Percentiles rank a stretch among this genome's conserved stretches.
phyloP scores from a whole-genome alignment of 1,284 basidiomycete genomes.

The Leccinum pachyderme region DNA sequence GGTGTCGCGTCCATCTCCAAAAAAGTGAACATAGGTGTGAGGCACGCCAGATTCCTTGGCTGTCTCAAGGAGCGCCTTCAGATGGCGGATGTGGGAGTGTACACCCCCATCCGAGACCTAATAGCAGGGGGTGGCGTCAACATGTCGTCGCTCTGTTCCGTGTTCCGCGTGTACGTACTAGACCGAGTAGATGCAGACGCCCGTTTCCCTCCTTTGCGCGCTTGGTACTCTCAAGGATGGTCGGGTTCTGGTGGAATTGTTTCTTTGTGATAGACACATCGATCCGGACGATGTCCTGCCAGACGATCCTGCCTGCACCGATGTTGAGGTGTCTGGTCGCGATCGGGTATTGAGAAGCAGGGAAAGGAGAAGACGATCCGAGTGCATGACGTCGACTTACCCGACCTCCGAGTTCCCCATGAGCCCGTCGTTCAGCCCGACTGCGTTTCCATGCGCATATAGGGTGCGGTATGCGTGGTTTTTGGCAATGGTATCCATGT shows the following conservation, averaged over 20 bases:
- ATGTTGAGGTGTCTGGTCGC: slow-evolving; percentile 80
- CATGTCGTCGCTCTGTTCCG: background rate
- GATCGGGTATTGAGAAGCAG: background rate
- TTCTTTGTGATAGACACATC: slow-evolving; percentile 87
- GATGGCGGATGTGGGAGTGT: slow-evolving; percentile 88
- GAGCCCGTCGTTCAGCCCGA: slow-evolving; percentile 85
- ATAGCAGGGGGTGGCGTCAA: background rate
- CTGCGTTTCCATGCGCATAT: slow-evolving; percentile 82
- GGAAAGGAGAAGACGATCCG: background rate
- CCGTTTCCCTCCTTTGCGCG: slow-evolving; percentile 79
- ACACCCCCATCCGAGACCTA: slow-evolving; percentile 90
- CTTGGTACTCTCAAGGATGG: slow-evolving; percentile 71
- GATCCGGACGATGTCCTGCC: slow-evolving; percentile 94
- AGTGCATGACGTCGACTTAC: slow-evolving; percentile 43
- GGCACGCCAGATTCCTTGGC: slow-evolving; percentile 83
- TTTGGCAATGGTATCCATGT: slow-evolving; percentile 84
- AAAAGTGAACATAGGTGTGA: slow-evolving; percentile 62
- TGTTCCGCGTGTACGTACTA: slow-evolving; percentile 48
- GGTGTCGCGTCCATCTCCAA: too few relatives aligned
- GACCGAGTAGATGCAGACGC: slow-evolving; percentile 78
- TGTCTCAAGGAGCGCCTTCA: slow-evolving; percentile 83
- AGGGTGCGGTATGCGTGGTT: slow-evolving; percentile 73
- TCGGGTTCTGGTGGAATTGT: slow-evolving; percentile 77
- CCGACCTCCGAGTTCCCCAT: slow-evolving; percentile 97
- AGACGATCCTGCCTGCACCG: slow-evolving; percentile 88